Conservation (phyloP, 805 yeast species). For the Zygosaccharomyces gambellarensis region DNA sequence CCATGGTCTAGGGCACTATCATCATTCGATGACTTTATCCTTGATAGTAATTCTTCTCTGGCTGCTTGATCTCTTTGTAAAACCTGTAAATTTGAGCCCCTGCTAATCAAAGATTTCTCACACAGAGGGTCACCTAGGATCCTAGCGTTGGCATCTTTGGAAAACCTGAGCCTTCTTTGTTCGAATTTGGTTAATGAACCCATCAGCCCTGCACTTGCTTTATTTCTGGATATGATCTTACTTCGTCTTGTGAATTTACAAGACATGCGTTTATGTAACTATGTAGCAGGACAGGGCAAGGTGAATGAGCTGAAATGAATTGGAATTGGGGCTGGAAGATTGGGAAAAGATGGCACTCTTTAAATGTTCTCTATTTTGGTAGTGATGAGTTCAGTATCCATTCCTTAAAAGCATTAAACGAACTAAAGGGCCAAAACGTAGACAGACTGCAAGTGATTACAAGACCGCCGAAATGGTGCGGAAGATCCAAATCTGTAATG, state of each 20-base stretch:
- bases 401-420: slow-evolving; percentile 42
- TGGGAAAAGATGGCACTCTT: slow-evolving; percentile 9
- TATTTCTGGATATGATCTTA: not conserved
- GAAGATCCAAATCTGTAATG: slow-evolving; percentile 46
- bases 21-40: slow-evolving; percentile 32
- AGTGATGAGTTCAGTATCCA: slow-evolving; percentile 65
- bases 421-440: slow-evolving; percentile 21
- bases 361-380: slow-evolving; percentile 65
- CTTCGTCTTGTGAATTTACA: not conserved
- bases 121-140: slow-evolving; percentile 21
- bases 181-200: slow-evolving; percentile 17
- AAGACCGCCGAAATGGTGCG: slow-evolving; percentile 57
- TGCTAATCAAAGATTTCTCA: slow-evolving; percentile 52
- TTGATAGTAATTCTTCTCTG: slow-evolving; percentile 39
- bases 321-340: not conserved
- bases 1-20: slow-evolving; percentile 32
- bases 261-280: not conserved
- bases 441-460: slow-evolving; percentile 56
- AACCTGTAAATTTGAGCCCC: slow-evolving; percentile 36
- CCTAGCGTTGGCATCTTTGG: slow-evolving; percentile 21
- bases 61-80: slow-evolving; percentile 43
- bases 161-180: slow-evolving; percentile 36
- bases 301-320: not conserved
- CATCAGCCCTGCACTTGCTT: not conserved
- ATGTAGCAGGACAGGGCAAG: not conserved